Evolutionary conservation across 1,139 yeast genomes (phyloP).

Genomic region (Candida anutae): DNA sequence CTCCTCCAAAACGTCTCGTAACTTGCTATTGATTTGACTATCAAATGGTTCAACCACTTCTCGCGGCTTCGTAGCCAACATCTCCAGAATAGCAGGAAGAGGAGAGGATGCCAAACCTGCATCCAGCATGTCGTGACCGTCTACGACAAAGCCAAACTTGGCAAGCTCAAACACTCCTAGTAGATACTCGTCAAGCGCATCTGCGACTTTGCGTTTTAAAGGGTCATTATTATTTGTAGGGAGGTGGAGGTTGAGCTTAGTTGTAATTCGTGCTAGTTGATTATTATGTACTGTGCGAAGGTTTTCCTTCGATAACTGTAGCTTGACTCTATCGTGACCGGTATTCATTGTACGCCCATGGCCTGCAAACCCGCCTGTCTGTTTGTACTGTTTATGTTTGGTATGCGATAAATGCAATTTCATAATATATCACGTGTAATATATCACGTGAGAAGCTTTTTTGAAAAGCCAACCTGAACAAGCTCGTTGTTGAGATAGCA

Average conservation of each 20-base stretch:
- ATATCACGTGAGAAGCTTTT: no score
- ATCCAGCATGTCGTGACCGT: slow-evolving; percentile 31
- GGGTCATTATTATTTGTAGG: slow-evolving; percentile 42
- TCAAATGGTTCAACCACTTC: slow-evolving; percentile 56
- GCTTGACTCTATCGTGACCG: slow-evolving; percentile 19
- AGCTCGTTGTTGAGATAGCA: no score
- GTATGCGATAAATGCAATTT: no score
- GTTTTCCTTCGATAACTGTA: slow-evolving; percentile 44
- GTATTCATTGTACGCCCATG: not conserved
- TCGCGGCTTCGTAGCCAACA: slow-evolving; percentile 24
- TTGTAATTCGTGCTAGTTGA: slow-evolving; percentile 29
- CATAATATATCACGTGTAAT: no score
- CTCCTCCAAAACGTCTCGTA: slow-evolving; percentile 43
- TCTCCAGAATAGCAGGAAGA: slow-evolving; percentile 8
- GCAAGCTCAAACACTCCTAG: slow-evolving; percentile 46
- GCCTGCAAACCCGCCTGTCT: no score
- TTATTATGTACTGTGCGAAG: slow-evolving; percentile 39
- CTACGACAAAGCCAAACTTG: slow-evolving; percentile 42
- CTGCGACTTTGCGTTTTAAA: slow-evolving; percentile 35
- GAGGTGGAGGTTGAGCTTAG: slow-evolving; percentile 39
- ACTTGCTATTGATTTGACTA: slow-evolving; percentile 43
- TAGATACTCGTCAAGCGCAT: slow-evolving; percentile 36
- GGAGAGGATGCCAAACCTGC: slow-evolving; percentile 1
- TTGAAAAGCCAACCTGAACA: no score
- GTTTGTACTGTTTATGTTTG: no score